Conservation (phyloP, 805 yeast species). For the Saccharomycopsis javanensis region DNA sequence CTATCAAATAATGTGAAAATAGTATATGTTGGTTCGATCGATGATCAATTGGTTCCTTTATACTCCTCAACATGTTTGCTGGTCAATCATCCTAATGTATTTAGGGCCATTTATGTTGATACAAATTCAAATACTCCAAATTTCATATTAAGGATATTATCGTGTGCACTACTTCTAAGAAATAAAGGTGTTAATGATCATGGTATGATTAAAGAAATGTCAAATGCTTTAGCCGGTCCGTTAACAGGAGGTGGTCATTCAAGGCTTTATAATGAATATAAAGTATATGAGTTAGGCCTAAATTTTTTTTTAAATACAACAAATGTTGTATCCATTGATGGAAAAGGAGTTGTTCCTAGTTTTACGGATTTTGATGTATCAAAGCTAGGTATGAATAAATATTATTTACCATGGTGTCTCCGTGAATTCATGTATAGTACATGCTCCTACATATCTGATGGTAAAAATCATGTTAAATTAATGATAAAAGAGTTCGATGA, state of each 20-base stretch:
- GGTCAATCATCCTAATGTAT: constrained; percentile 80
- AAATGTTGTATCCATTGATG: not conserved
- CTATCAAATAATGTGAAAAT: constrained; percentile 66
- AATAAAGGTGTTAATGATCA: constrained; percentile 78
- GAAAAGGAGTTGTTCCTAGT: not conserved
- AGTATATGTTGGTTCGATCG: constrained; percentile 77
- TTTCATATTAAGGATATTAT: constrained; percentile 66
- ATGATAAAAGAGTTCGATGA: constrained; percentile 63
- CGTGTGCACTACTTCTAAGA: constrained; percentile 61
- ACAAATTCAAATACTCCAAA: constrained; percentile 69
- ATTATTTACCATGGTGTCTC: constrained; percentile 85
- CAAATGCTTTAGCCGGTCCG: constrained; percentile 75
- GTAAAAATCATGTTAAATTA: constrained; percentile 46
- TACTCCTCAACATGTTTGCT: constrained; percentile 81
- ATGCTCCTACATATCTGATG: constrained; percentile 35
- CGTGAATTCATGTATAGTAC: constrained; percentile 70
- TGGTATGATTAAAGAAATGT: constrained; percentile 76
- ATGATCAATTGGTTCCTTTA: constrained; percentile 89
- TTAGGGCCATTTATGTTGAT: constrained; percentile 82
- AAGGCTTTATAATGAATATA: constrained; percentile 70
- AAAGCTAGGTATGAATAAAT: constrained; percentile 69
- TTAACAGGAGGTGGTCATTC: constrained; percentile 96
- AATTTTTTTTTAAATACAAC: constrained; percentile 53
- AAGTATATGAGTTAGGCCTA: constrained; percentile 75
- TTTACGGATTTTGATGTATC: constrained; percentile 33